Evolutionary conservation across 2,329 filamentous ascomycete genomes (phyloP).

Genomic region (Lachnellula suecica): DNA sequence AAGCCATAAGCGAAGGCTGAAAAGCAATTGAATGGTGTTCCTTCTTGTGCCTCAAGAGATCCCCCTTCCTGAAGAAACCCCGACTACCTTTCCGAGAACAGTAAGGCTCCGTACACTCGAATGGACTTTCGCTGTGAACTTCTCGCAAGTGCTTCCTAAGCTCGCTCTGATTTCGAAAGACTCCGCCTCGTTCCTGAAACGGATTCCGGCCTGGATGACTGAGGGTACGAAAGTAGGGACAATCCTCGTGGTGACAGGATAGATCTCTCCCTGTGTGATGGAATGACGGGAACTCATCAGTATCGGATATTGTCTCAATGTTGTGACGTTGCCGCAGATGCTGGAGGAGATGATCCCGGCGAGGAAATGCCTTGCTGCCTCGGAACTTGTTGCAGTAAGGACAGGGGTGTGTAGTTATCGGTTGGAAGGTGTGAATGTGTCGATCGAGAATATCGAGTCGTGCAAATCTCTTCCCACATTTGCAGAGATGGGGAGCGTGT

Average conservation of each 20-base stretch:
- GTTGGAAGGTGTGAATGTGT: slow-evolving; percentile 19
- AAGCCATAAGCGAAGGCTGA: too few relatives aligned
- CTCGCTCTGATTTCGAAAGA: slow-evolving; percentile 20
- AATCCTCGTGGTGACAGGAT: slow-evolving; percentile 7
- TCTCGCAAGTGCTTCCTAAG: slow-evolving; percentile 36
- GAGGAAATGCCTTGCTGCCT: slow-evolving; percentile 32
- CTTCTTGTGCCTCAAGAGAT: slow-evolving; percentile 14
- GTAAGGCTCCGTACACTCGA: slow-evolving; percentile 29
- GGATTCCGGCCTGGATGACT: background rate
- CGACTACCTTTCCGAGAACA: slow-evolving; percentile 23
- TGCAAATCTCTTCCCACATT: slow-evolving; percentile 27
- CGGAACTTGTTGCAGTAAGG: slow-evolving; percentile 30
- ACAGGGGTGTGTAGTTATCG: slow-evolving; percentile 28
- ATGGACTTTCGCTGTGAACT: slow-evolving; percentile 33
- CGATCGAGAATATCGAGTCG: slow-evolving; percentile 27
- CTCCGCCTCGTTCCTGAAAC: background rate
- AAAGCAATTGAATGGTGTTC: slow-evolving; percentile 5
- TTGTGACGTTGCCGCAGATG: slow-evolving; percentile 37
- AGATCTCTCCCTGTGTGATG: background rate
- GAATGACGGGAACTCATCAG: background rate
- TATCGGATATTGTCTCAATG: slow-evolving; percentile 19
- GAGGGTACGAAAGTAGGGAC: background rate
- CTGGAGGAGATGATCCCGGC: slow-evolving; percentile 37
- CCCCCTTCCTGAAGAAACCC: slow-evolving; percentile 13
- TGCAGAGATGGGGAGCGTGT: slow-evolving; percentile 6